Conservation (phyloP, 2,329 filamentous ascomycete genomes). For the Aspergillus amoenus region DNA sequence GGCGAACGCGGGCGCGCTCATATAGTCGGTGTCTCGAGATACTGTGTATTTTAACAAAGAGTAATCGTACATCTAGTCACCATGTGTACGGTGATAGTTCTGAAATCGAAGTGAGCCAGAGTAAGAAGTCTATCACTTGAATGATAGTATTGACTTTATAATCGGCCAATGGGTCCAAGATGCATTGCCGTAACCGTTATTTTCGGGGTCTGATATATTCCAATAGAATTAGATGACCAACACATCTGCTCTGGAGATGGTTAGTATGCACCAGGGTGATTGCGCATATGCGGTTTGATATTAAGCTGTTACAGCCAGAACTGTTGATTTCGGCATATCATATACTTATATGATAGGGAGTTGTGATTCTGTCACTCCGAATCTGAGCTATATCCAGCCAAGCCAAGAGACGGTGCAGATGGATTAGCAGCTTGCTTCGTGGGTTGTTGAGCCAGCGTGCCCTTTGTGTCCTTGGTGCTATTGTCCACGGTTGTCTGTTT, state of each 20-base stretch:
- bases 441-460: background rate
- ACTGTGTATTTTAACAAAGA: constrained; percentile 10
- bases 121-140: background rate
- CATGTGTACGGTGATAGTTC: background rate
- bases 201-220: background rate
- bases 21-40: background rate
- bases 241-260: background rate
- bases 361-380: constrained; percentile 3
- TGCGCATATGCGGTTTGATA: background rate
- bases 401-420: constrained; percentile 2
- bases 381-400: constrained; percentile 11
- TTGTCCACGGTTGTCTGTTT: background rate
- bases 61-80: background rate
- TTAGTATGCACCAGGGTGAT: background rate
- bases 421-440: background rate
- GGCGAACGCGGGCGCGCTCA: background rate
- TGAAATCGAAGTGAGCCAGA: background rate
- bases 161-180: background rate
- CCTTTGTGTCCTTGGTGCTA: background rate
- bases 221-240: background rate
- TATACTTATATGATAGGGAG: background rate
- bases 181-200: background rate
- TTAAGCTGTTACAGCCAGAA: background rate
- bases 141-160: background rate
- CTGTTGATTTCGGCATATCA: background rate